These are phyloP conservation scores for Saturnispora quitensis DNA, from an alignment of 805 yeast genomes.

Conservation along the genomic window DNA sequence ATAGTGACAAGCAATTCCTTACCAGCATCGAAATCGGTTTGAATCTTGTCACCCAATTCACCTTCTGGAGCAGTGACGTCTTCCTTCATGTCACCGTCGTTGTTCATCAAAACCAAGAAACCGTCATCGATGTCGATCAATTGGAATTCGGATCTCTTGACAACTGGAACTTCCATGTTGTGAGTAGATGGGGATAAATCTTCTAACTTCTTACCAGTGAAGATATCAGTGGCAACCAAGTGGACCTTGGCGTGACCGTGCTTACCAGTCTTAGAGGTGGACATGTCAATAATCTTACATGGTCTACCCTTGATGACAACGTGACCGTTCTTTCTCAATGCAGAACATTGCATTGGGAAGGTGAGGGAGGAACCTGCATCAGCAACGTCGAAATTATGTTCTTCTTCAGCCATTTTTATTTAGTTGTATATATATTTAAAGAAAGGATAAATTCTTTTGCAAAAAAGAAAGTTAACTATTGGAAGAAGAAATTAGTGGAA, in stretches of 20 bases:
- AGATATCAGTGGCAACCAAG: constrained; percentile 96
- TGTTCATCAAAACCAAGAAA: constrained; percentile 91
- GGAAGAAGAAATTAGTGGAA: constrained; percentile 1
- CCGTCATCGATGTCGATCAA: constrained; percentile 98
- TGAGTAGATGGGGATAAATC: constrained; percentile 99
- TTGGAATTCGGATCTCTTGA: constrained; percentile 91
- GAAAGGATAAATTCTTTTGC: not conserved
- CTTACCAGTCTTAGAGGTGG: constrained; percentile 99
- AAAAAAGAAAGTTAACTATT: constrained; percentile 1
- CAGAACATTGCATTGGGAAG: constrained; percentile 99
- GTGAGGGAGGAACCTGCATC: constrained; percentile 98
- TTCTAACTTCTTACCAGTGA: constrained; percentile 99
- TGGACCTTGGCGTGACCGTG: constrained; percentile 99
- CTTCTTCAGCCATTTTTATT: constrained; percentile 28
- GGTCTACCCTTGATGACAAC: constrained; percentile 99
- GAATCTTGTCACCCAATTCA: constrained; percentile 90
- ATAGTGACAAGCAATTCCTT: constrained; percentile 95
- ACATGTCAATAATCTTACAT: constrained; percentile 99
- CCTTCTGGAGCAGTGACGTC: constrained; percentile 98
- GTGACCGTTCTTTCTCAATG: constrained; percentile 99
- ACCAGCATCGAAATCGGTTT: constrained; percentile 93
- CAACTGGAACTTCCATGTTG: constrained; percentile 99
- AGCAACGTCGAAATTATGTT: constrained; percentile 91
- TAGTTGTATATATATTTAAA: not conserved
- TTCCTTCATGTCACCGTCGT: constrained; percentile 98